Percentiles rank a stretch among this genome's conserved stretches.
phyloP scores from a whole-genome alignment of 495 filamentous ascomycete genomes.

The Cetradonia linearis region DNA sequence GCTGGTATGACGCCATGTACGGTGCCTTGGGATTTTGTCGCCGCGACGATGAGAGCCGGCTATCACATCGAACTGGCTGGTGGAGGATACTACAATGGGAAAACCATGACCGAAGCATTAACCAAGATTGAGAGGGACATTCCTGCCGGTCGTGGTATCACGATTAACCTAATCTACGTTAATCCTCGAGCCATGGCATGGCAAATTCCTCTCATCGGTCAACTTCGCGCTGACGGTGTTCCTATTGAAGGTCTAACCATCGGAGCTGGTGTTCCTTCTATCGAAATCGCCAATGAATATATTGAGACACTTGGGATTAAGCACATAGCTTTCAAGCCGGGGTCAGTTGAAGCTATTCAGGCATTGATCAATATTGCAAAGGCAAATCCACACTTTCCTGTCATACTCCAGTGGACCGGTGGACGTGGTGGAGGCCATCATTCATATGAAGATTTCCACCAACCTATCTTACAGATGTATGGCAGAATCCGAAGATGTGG shows the following conservation, averaged over 20 bases:
- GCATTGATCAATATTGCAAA: slow-evolving; percentile 86
- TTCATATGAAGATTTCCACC: slow-evolving; percentile 91
- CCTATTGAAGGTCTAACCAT: slow-evolving; percentile 94
- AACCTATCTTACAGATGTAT: slow-evolving; percentile 88
- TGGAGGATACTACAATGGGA: slow-evolving; percentile 89
- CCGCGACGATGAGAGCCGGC: slow-evolving; percentile 90
- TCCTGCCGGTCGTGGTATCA: slow-evolving; percentile 85
- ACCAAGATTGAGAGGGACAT: slow-evolving; percentile 81
- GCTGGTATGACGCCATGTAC: slow-evolving; percentile 95
- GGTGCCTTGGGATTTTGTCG: slow-evolving; percentile 89
- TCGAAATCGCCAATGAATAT: slow-evolving; percentile 89
- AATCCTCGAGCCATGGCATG: slow-evolving; percentile 92
- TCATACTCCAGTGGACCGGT: slow-evolving; percentile 91
- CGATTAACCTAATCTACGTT: slow-evolving; percentile 91
- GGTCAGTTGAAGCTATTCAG: slow-evolving; percentile 81
- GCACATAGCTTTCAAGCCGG: slow-evolving; percentile 92
- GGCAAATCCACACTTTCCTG: slow-evolving; percentile 78
- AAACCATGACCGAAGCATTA: slow-evolving; percentile 79
- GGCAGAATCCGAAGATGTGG: slow-evolving; percentile 66
- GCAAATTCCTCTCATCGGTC: slow-evolving; percentile 87
- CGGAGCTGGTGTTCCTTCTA: slow-evolving; percentile 85
- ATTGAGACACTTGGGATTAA: slow-evolving; percentile 90
- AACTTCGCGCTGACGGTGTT: slow-evolving; percentile 75
- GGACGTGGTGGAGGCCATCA: slow-evolving; percentile 91
- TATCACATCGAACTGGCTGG: slow-evolving; percentile 87